Percentiles rank a stretch among this genome's conserved stretches.
These are phyloP conservation scores for Leccinum arenicola DNA, from an alignment of 768 basidiomycete genomes.

Conservation along the genomic window DNA sequence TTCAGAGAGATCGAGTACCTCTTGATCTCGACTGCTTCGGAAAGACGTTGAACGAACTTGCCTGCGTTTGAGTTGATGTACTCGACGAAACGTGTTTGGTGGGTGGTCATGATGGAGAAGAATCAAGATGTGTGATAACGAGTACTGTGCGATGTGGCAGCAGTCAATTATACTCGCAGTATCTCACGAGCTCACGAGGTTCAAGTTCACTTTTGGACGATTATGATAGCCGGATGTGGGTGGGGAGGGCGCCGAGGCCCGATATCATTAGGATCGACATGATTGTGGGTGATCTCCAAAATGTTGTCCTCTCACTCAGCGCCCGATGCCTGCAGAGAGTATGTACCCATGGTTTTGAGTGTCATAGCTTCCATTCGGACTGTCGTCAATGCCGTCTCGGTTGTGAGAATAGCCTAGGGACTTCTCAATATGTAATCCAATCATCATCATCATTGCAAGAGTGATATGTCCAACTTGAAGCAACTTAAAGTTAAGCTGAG, in stretches of 20 bases:
- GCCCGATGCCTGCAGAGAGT: too few relatives aligned
- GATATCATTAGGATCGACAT: neutral
- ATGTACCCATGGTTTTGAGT: too few relatives aligned
- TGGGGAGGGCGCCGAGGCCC: neutral
- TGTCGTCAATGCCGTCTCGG: too few relatives aligned
- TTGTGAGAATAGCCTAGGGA: too few relatives aligned
- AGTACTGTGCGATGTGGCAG: neutral
- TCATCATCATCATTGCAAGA: too few relatives aligned
- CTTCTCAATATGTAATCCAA: too few relatives aligned
- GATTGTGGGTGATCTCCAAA: too few relatives aligned
- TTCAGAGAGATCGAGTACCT: slow-evolving; percentile 39
- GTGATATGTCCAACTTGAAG: too few relatives aligned
- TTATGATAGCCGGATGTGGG: neutral
- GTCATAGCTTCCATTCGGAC: too few relatives aligned
- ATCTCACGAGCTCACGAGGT: neutral
- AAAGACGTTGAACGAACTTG: slow-evolving; percentile 73
- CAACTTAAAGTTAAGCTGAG: too few relatives aligned
- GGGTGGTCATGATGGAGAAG: slow-evolving; percentile 32
- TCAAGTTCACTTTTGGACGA: slow-evolving; percentile 2
- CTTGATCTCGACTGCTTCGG: slow-evolving; percentile 82
- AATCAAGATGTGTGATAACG: neutral
- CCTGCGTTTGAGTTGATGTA: slow-evolving; percentile 72
- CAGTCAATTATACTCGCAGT: neutral
- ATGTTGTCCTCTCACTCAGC: too few relatives aligned
- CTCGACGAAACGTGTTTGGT: slow-evolving; percentile 32